Evolutionary conservation across 73 alveolate species (phyloP).

Genomic region (Paramecium sonneborni): DNA sequence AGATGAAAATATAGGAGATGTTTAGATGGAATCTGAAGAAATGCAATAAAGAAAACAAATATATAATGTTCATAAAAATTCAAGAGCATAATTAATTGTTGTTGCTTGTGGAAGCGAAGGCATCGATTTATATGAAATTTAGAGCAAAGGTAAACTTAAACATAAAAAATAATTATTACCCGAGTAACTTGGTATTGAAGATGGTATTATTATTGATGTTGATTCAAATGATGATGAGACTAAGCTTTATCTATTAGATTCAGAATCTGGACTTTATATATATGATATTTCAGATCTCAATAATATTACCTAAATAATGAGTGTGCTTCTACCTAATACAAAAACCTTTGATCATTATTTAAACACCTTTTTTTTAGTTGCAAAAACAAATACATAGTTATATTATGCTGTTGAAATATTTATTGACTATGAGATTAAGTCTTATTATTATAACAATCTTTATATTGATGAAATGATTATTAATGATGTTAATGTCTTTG

Average conservation of each 20-base stretch:
- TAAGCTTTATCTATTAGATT: not conserved
- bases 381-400: not conserved
- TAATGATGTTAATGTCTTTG: conserved; percentile 29
- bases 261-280: not conserved
- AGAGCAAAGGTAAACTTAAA: not conserved
- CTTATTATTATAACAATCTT: not conserved
- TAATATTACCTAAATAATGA: not conserved
- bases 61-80: not conserved
- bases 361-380: conserved; percentile 19
- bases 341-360: not conserved
- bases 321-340: not conserved
- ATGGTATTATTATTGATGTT: conserved; percentile 12
- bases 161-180: not conserved
- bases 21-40: not conserved
- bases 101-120: conserved; percentile 30
- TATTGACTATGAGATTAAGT: not conserved
- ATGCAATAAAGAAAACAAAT: not conserved
- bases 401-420: conserved; percentile 47
- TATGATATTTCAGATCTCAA: not conserved
- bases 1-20: not conserved
- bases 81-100: not conserved
- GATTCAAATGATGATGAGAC: not conserved
- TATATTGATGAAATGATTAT: conserved; percentile 37
- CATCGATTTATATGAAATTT: not conserved
- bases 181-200: not conserved